Conservation (phyloP, 805 yeast species). For the Candida peoriensis region DNA sequence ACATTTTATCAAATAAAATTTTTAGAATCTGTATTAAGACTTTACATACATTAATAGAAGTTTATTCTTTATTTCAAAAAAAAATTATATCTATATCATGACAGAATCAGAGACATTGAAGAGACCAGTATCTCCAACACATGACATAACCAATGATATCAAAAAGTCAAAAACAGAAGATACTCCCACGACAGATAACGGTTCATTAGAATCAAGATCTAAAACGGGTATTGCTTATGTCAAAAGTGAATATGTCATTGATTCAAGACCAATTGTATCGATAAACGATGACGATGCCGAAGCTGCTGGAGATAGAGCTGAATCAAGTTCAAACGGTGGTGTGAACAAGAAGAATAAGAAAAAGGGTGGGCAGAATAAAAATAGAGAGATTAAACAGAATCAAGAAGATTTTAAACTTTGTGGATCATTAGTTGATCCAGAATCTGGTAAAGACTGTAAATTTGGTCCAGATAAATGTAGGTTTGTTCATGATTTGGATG, state of each 20-base stretch:
- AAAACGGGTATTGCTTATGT: slow-evolving; percentile 68
- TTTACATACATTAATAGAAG: too few relatives aligned
- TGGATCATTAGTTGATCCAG: slow-evolving; percentile 55
- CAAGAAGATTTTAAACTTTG: slow-evolving; percentile 66
- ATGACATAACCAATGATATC: slow-evolving; percentile 1
- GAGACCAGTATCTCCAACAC: slow-evolving; percentile 18
- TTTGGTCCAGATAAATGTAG: slow-evolving; percentile 71
- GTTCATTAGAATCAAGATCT: too few relatives aligned
- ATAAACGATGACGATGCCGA: slow-evolving; percentile 45
- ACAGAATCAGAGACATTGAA: slow-evolving; percentile 12
- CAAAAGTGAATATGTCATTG: slow-evolving; percentile 63
- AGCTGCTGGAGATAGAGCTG: slow-evolving; percentile 33
- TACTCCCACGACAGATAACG: neutral
- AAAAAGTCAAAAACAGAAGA: slow-evolving; percentile 14
- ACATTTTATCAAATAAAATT: too few relatives aligned
- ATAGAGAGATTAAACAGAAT: slow-evolving; percentile 66
- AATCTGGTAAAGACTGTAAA: slow-evolving; percentile 40
- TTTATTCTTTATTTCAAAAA: too few relatives aligned
- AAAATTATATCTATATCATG: too few relatives aligned
- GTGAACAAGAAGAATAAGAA: slow-evolving; percentile 43
- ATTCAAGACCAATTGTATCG: slow-evolving; percentile 16
- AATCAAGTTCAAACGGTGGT: slow-evolving; percentile 31
- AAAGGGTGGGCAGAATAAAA: slow-evolving; percentile 78
- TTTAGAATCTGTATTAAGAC: too few relatives aligned
- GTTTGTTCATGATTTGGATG: slow-evolving; percentile 67